phyloP scores from a whole-genome alignment of 164 flowering plant genomes.

The Annona cherimola region DNA sequence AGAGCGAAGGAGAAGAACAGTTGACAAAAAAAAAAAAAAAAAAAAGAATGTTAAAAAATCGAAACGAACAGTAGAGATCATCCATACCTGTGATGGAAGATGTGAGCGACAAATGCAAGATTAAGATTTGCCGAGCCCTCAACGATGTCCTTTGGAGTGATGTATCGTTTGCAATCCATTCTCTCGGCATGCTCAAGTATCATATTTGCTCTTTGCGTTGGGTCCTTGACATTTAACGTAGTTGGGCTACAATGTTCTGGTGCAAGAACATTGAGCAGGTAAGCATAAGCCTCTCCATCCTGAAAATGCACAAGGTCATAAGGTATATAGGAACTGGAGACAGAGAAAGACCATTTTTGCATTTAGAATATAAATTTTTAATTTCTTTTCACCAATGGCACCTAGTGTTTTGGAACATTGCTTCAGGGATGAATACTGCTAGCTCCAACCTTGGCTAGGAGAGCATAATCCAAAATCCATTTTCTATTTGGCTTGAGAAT shows the following conservation, averaged over 20 bases:
- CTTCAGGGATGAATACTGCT: too few species aligned
- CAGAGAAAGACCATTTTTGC: too few species aligned
- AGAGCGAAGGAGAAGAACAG: too few species aligned
- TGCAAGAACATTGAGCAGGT: constrained; percentile 90
- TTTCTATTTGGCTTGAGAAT: too few species aligned
- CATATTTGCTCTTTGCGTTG: constrained; percentile 65
- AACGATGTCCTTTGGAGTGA: constrained; percentile 70
- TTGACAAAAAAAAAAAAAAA: neutral
- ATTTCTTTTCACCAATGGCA: too few species aligned
- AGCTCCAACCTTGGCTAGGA: too few species aligned
- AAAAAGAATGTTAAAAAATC: neutral
- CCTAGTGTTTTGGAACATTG: too few species aligned
- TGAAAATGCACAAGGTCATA: constrained; percentile 21
- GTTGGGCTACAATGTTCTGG: constrained; percentile 70
- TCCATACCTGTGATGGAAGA: constrained; percentile 76
- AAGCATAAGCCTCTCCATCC: constrained; percentile 94
- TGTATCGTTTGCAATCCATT: constrained; percentile 81
- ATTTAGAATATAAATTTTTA: too few species aligned
- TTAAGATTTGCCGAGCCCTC: constrained; percentile 88
- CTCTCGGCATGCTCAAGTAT: constrained; percentile 85
- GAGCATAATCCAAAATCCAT: too few species aligned
- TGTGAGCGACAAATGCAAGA: constrained; percentile 89
- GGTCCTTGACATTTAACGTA: constrained; percentile 66
- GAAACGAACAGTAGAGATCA: neutral
- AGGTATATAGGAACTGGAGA: neutral